These are phyloP conservation scores for Venturia pyrina DNA, from an alignment of 2,329 filamentous ascomycete genomes.

Conservation along the genomic window DNA sequence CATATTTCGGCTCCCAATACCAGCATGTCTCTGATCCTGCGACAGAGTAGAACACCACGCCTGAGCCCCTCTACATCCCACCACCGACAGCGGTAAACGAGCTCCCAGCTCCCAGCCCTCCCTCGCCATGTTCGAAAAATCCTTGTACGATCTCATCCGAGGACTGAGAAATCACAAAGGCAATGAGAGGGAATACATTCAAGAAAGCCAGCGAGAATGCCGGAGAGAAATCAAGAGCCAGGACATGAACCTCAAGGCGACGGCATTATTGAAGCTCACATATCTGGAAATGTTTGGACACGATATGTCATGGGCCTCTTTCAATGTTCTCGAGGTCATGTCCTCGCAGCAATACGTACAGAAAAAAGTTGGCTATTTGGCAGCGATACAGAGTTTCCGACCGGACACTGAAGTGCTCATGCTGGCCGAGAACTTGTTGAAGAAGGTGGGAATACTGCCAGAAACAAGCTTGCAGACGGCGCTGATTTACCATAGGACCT, in stretches of 20 bases:
- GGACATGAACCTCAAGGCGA: constrained; percentile 97
- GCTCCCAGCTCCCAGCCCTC: background rate
- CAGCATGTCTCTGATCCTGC: background rate
- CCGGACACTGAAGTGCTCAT: constrained; percentile 95
- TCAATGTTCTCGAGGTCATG: constrained; percentile 98
- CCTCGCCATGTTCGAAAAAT: constrained; percentile 88
- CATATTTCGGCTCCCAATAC: background rate
- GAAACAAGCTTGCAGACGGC: background rate
- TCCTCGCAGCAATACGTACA: constrained; percentile 89
- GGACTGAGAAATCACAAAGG: constrained; percentile 93
- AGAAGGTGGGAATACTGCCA: constrained; percentile 50
- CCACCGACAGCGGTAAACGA: background rate
- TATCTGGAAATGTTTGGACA: constrained; percentile 99
- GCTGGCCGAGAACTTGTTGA: constrained; percentile 91
- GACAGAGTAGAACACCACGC: background rate
- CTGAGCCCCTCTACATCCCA: constrained; percentile 3
- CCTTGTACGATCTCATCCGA: constrained; percentile 95
- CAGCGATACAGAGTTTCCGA: constrained; percentile 90
- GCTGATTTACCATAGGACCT: constrained; percentile 51
- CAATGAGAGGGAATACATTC: constrained; percentile 88
- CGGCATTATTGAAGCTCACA: constrained; percentile 85
- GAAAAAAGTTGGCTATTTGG: constrained; percentile 90
- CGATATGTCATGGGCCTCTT: constrained; percentile 99
- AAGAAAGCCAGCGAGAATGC: constrained; percentile 89
- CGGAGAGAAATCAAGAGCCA: constrained; percentile 82